phyloP scores from a whole-genome alignment of 208 protist genomes.

The Trypanosoma theileri region DNA sequence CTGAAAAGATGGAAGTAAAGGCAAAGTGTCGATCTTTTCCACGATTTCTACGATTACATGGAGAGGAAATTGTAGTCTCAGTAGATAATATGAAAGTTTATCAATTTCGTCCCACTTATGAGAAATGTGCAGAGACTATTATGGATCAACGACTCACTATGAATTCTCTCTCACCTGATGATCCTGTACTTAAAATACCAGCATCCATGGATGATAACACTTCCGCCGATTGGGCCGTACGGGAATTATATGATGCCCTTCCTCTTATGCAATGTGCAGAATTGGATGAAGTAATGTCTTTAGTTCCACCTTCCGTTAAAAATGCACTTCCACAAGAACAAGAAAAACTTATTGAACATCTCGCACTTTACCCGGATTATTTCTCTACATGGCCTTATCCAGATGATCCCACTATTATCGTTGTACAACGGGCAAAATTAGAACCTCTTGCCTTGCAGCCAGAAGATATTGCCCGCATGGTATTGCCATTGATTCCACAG shows the following conservation, averaged over 20 bases:
- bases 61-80: constrained; percentile 67
- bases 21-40: constrained; percentile 66
- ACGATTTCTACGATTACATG: constrained; percentile 82
- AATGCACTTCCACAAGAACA: constrained; percentile 50
- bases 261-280: constrained; percentile 81
- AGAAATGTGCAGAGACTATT: constrained; percentile 79
- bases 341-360: constrained; percentile 40
- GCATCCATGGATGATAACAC: constrained; percentile 54
- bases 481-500: constrained; percentile 70
- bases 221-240: constrained; percentile 66
- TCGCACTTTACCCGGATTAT: constrained; percentile 64
- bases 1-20: constrained; percentile 65
- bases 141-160: constrained; percentile 57
- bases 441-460: constrained; percentile 43
- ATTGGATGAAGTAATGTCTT: constrained; percentile 70
- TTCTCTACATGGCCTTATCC: constrained; percentile 76
- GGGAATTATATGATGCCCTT: constrained; percentile 86
- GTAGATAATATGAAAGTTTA: constrained; percentile 72
- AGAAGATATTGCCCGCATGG: constrained; percentile 58
- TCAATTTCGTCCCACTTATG: constrained; percentile 68
- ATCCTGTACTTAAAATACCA: constrained; percentile 66
- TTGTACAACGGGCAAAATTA: constrained; percentile 80
- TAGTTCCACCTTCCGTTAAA: constrained; percentile 69
- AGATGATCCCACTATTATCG: constrained; percentile 58
- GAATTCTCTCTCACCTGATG: constrained; percentile 57